phyloP scores from a whole-genome alignment of 306 rosid species.

The Cucumis sativus region DNA sequence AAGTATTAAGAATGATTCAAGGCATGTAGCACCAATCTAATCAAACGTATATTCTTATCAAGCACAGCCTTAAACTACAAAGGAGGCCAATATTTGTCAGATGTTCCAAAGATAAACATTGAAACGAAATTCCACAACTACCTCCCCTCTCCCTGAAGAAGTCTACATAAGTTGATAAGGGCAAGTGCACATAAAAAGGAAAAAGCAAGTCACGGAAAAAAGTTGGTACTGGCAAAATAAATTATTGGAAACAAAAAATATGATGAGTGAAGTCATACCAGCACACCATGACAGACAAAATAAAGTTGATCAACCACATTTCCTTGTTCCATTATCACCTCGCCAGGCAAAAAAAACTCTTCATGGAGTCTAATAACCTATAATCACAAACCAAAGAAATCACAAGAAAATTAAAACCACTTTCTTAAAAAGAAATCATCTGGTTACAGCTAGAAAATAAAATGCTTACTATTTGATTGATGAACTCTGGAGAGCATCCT shows the following conservation, averaged over 20 bases:
- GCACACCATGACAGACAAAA: constrained; percentile 72
- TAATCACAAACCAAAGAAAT: constrained; percentile 14
- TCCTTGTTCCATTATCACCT: constrained; percentile 83
- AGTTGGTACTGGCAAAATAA: background rate
- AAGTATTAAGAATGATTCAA: background rate
- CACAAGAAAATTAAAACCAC: background rate
- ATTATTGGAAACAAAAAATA: background rate
- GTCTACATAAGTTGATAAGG: background rate
- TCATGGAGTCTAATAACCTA: constrained; percentile 82
- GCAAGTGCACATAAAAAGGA: background rate
- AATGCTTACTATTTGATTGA: constrained; percentile 79
- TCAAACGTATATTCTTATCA: background rate
- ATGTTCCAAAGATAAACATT: too few relatives aligned
- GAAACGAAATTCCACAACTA: background rate
- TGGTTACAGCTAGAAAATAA: background rate
- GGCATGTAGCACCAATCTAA: background rate
- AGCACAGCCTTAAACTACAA: too few relatives aligned
- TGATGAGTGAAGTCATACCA: constrained; percentile 44
- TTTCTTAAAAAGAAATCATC: background rate
- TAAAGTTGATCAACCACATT: constrained; percentile 86
- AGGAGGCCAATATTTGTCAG: too few relatives aligned
- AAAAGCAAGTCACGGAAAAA: background rate
- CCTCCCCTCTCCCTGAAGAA: background rate
- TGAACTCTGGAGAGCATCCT: constrained; percentile 76
- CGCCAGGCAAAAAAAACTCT: constrained; percentile 96